Evolutionary conservation across 192 early-diverging fungal species (phyloP), one percentile per base, ranked within the genome.

Genomic region (Mortierella antarctica): DNA sequence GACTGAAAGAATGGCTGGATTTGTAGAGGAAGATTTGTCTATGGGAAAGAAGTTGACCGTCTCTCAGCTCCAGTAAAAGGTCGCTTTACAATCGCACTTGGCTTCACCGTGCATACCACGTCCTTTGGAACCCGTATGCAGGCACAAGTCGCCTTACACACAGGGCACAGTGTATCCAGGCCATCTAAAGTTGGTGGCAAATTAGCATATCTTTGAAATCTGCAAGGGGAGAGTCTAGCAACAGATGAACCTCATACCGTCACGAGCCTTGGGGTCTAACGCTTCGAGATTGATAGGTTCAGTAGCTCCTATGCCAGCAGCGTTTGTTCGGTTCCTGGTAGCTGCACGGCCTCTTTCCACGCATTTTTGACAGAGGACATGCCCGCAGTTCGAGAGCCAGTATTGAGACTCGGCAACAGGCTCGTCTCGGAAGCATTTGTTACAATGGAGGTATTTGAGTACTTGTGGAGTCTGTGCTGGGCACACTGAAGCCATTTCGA

Each of bases 381-480:
- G 77, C 0, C 77, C 77, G 20, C 77, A 80, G 15, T 66, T 58
- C 31, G 70, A 68, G 39, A 80, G 51, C 54, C 65, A 50, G 41
- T 72, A 71, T 5, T 20, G 0, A 4, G 52, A 17, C 6, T 67
- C 70, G 5, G 31, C 15, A 4, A 52, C 23, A 5, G 77, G 52
- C 15, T 67, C 65, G 7, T 20, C 54, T 52, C 52, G 58, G 42
- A 80, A 80, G 60, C 77, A 80, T 42, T 68, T 80, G 41, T 72
- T 72, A 41, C 77, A 80, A 23, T 80, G 70, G 12, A 80, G 47
- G 57, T 65, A 61, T 55, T 79, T 71, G 48, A 79, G 60, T 6
- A 58, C 14, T 40, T 21, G 2, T 39, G 47, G 3, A 3, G 31
- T 31, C 3, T 31, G 31, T 31, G 31, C 31, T 31, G 31, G 31